Evolutionary conservation across 2,329 filamentous ascomycete genomes (phyloP).

Genomic region (Pseudogymnoascus sp.): DNA sequence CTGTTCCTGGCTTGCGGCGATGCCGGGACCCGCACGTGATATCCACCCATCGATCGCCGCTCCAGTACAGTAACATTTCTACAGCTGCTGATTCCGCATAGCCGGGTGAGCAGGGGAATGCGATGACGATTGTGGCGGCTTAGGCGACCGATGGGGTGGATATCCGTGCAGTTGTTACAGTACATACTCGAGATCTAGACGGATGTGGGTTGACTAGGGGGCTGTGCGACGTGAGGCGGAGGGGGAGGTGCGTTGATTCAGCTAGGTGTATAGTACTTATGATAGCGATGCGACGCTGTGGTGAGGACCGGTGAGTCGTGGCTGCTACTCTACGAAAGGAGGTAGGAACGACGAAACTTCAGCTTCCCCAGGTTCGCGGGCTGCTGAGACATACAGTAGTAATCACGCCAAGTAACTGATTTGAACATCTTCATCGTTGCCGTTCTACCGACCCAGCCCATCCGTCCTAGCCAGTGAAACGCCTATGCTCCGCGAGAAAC

Average conservation of each 20-base stretch:
- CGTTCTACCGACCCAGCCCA: background rate
- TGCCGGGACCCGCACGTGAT: background rate
- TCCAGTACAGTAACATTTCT: background rate
- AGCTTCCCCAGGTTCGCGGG: background rate
- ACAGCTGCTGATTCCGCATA: background rate
- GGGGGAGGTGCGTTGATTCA: background rate
- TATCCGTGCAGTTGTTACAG: background rate
- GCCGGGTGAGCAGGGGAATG: background rate
- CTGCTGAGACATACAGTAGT: background rate
- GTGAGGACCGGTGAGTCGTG: background rate
- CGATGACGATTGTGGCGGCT: background rate
- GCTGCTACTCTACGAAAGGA: background rate
- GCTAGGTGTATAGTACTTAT: background rate
- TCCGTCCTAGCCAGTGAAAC: background rate
- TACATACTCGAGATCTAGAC: background rate
- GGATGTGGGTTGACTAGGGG: background rate
- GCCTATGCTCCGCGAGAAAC: background rate
- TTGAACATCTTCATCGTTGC: constrained; percentile 3
- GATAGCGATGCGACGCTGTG: background rate
- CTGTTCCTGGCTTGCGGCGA: background rate
- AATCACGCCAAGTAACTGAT: background rate
- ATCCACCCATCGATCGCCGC: background rate
- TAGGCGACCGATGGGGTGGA: background rate
- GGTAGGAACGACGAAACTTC: background rate
- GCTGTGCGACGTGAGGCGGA: background rate